Evolutionary conservation across 495 filamentous ascomycete genomes (phyloP), one percentile per base, ranked within the genome.

Genomic region (Baudoinia panamericana): DNA sequence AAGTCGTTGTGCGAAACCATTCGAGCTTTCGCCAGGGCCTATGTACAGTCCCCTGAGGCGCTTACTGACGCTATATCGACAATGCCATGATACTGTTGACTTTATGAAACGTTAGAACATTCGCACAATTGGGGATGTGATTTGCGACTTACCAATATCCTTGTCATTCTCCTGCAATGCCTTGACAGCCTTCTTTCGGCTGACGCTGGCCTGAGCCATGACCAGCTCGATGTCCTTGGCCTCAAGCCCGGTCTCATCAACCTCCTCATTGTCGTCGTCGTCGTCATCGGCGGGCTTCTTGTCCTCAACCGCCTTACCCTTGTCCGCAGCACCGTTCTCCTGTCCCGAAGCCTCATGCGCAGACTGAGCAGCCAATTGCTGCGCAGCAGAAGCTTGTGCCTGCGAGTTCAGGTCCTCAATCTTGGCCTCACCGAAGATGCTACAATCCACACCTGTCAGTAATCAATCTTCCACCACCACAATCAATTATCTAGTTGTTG

Each of bases 81-180:
- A 97, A 71, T 51, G 88, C 85, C 90, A 97, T 97, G 69, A 97
- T 97, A 43, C 88, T 93, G 75, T 96, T 96, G 66, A 99, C n/a
- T n/a, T n/a, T n/a, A n/a, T n/a, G n/a, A n/a, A n/a, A n/a, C n/a
- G n/a, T n/a, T n/a, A n/a, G n/a, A n/a, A n/a, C n/a, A n/a, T n/a
- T n/a, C n/a, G n/a, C n/a, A n/a, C n/a, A n/a, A n/a, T n/a, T n/a
- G n/a, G n/a, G n/a, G n/a, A n/a, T n/a, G n/a, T n/a, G n/a, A n/a
- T n/a, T n/a, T n/a, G n/a, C n/a, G n/a, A n/a, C n/a, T n/a, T n/a
- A n/a, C n/a, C 92, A 68, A 99, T 96, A 63, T 99, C 92, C 56
- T 95, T 93, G 66, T 95, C 85, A 63, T 99, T 95, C 72, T 95
- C 85, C 70, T 90, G 88, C 46, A 99, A 70, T 21, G 92, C 92